These are phyloP conservation scores for Hippophae tibetana DNA, from an alignment of 306 rosid species.

Conservation along the genomic window DNA sequence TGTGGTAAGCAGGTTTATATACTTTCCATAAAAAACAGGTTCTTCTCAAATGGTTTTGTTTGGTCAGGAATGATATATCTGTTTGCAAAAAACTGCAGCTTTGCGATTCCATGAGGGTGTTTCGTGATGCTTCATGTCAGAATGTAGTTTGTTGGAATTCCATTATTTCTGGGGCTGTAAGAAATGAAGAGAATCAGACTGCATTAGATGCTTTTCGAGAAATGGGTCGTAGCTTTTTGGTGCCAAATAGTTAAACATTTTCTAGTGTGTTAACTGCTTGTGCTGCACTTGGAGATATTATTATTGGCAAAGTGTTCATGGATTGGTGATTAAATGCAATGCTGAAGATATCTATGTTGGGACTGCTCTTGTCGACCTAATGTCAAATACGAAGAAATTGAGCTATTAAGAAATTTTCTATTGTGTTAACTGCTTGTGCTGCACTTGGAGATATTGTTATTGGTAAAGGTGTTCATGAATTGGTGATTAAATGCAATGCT, in stretches of 20 bases:
- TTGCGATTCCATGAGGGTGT: conserved; percentile 35
- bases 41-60: conserved; percentile 32
- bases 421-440: conserved; percentile 52
- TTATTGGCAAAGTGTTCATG: conserved; percentile 56
- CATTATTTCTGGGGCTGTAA: conserved; percentile 54
- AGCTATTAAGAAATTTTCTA: conserved; percentile 54
- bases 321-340: conserved; percentile 40
- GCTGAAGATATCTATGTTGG: conserved; percentile 52
- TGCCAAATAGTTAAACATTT: conserved; percentile 54
- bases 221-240: conserved; percentile 30
- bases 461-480: conserved; percentile 57
- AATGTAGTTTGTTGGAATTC: conserved; percentile 56
- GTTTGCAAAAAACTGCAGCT: conserved; percentile 24
- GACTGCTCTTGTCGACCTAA: conserved; percentile 52
- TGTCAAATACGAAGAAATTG: conserved; percentile 54
- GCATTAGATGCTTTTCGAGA: conserved; percentile 42
- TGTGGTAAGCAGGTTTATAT: conserved; percentile 39
- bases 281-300: conserved; percentile 40
- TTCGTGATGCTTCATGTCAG: conserved; percentile 41
- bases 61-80: conserved; percentile 33
- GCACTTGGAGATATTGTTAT: conserved; percentile 38
- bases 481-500: conserved; percentile 40
- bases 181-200: conserved; percentile 40
- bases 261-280: conserved; percentile 58
- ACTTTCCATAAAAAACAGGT: conserved; percentile 30